These are phyloP conservation scores for Clonostachys rosea DNA, from an alignment of 2,329 filamentous ascomycete species.

Conservation along the genomic window DNA sequence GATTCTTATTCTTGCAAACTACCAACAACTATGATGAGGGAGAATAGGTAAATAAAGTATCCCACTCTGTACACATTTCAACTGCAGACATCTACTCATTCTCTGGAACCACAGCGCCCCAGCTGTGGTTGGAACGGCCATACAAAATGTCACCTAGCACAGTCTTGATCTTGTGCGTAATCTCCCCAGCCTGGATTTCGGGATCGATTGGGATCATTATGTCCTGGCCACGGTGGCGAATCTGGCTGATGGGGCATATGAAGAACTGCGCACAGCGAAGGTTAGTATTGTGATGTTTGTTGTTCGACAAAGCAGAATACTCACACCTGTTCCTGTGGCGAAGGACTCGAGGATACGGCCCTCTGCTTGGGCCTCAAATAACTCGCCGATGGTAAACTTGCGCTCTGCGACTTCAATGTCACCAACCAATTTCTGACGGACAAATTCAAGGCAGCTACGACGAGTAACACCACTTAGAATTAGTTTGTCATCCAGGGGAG, in stretches of 20 bases:
- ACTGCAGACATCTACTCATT: slow-evolving; percentile 27
- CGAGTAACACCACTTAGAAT: slow-evolving; percentile 90
- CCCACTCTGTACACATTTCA: too few species aligned
- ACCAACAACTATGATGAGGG: too few species aligned
- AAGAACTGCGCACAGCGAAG: slow-evolving; percentile 49
- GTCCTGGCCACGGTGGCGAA: slow-evolving; percentile 63
- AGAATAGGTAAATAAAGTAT: too few species aligned
- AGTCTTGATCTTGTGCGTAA: slow-evolving; percentile 59
- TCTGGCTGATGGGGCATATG: slow-evolving; percentile 61
- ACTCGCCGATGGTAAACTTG: slow-evolving; percentile 75
- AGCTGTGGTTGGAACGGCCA: slow-evolving; percentile 61
- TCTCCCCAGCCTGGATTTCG: slow-evolving; percentile 39
- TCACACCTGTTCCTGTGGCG: slow-evolving; percentile 81
- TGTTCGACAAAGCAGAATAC: slow-evolving; percentile 20
- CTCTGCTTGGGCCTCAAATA: slow-evolving; percentile 67
- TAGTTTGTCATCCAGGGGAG: slow-evolving; percentile 74
- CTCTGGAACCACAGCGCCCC: slow-evolving; percentile 65
- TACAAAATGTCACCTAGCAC: slow-evolving; percentile 74
- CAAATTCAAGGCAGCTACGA: slow-evolving; percentile 71
- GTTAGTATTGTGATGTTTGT: not conserved
- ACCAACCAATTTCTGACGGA: slow-evolving; percentile 53
- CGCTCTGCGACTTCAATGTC: slow-evolving; percentile 73
- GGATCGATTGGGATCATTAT: slow-evolving; percentile 57
- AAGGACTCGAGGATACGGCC: slow-evolving; percentile 81
- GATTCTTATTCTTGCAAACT: too few species aligned